phyloP scores from a whole-genome alignment of 352 stramenopile genomes.

The Blastocystis sp. region DNA sequence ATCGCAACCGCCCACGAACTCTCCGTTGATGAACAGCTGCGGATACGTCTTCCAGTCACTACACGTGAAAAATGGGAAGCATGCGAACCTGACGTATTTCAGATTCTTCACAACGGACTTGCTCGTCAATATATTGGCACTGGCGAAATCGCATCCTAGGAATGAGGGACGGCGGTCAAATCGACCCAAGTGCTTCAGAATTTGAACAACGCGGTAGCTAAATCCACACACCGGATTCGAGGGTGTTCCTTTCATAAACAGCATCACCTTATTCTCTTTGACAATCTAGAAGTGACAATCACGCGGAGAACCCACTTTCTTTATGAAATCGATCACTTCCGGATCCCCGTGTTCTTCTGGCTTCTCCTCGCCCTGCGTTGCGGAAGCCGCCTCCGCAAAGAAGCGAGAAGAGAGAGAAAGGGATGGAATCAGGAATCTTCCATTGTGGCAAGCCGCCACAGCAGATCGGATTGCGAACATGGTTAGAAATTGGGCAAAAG shows the following conservation, averaged over 20 bases:
- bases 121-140: constrained; percentile 83
- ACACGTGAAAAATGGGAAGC: not conserved
- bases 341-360: constrained; percentile 49
- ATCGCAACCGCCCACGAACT: constrained; percentile 88
- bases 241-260: constrained; percentile 89
- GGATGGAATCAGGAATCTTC: not conserved
- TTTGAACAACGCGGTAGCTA: constrained; percentile 87
- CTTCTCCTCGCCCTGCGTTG: not conserved
- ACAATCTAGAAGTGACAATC: constrained; percentile 76
- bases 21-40: constrained; percentile 87
- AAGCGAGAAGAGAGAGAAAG: not conserved
- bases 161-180: not conserved
- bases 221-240: constrained; percentile 86
- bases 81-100: constrained; percentile 62
- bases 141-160: constrained; percentile 86
- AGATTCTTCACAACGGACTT: constrained; percentile 69
- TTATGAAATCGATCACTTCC: constrained; percentile 73
- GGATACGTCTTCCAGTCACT: constrained; percentile 77
- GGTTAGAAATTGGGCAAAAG: not conserved
- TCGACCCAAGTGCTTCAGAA: constrained; percentile 79
- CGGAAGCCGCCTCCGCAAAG: not conserved
- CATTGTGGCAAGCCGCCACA: not conserved
- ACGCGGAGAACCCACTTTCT: constrained; percentile 9
- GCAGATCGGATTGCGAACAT: not conserved
- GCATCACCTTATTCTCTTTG: constrained; percentile 86